Base-by-base conservation (phyloP, 257 asterid species). In the Agastache rugosa region DNA sequence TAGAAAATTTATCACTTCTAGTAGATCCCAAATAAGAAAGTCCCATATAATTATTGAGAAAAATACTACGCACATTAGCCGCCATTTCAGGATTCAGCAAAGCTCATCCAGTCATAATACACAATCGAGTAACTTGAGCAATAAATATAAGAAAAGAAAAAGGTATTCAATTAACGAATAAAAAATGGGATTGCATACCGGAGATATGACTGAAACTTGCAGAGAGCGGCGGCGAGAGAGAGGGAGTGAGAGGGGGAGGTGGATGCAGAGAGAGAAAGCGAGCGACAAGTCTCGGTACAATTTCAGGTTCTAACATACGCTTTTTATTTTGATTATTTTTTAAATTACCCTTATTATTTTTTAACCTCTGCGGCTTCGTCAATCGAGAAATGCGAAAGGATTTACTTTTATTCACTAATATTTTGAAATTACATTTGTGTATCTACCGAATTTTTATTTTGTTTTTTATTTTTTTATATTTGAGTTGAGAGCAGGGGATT, bases 171-270 rank as follows among this genome's bases (percentile, higher is more conserved):
- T 62, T 25, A 20, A 17, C 7, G 29, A 11, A 61, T 1, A 9
- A 4, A 51, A 10, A 6, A 0, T 20, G 27, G 15, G 42, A 20
- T 17, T 15, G 11, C 77, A 10, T 64, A 64, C 70, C 69, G 51
- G 69, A 19, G 6, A 17, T 10, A 4, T 2, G 61, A 54, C 41
- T 10, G 69, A 8, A 27, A 64, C 48, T 16, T 75, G 73, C 45
- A 58, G 68, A 20, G 55, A 23, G 73, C 47, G 74, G 74, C 77
- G 77, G 81, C 74, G 77, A 6, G 34, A 14, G 51, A 31, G 60
- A 16, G 20, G 34, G 62, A 34, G 62, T n/a, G n/a, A n/a, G n/a
- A n/a, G 20, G 34, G 44, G 44, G 8, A 8, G 29, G 29, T 8
- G 31, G 44, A 15, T 3, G 31, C 6, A 54, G 60, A 8, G 29